phyloP scores from a whole-genome alignment of 2,329 filamentous ascomycete genomes.

The Trichoderma arundinaceum region DNA sequence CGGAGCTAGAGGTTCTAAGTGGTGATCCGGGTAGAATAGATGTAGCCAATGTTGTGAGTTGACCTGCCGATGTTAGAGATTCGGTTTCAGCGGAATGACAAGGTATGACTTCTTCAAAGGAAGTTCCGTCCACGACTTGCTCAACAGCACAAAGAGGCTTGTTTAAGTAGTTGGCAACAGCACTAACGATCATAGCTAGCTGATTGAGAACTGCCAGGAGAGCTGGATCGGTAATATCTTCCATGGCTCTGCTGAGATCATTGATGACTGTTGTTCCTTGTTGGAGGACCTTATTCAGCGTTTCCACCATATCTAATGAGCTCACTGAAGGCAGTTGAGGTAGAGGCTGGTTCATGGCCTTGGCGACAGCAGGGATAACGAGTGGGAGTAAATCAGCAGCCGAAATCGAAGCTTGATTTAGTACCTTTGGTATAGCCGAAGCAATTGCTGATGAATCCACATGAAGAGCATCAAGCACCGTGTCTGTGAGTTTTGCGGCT shows the following conservation, averaged over 20 bases:
- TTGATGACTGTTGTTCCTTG: constrained; percentile 36
- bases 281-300: constrained; percentile 33
- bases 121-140: constrained; percentile 27
- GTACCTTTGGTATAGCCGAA: constrained; percentile 33
- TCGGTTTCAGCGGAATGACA: constrained; percentile 31
- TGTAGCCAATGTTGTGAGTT: constrained; percentile 12
- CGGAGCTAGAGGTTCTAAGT: background rate
- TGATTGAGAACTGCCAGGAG: constrained; percentile 36
- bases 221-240: constrained; percentile 25
- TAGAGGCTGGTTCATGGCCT: constrained; percentile 32
- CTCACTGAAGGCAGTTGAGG: constrained; percentile 12
- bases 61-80: background rate
- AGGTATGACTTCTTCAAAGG: constrained; percentile 33
- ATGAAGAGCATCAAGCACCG: constrained; percentile 34
- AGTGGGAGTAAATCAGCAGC: constrained; percentile 34
- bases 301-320: constrained; percentile 26
- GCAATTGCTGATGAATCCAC: constrained; percentile 34
- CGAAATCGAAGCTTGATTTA: constrained; percentile 31
- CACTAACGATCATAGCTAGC: constrained; percentile 35
- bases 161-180: constrained; percentile 33
- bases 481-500: constrained; percentile 36
- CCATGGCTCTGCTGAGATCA: constrained; percentile 32
- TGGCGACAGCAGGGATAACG: constrained; percentile 37
- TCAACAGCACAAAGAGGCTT: constrained; percentile 36
- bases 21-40: background rate